Percentiles rank a stretch among this genome's conserved stretches.
phyloP scores from a whole-genome alignment of 495 filamentous ascomycete species.

The Lindgomyces ingoldianus region DNA sequence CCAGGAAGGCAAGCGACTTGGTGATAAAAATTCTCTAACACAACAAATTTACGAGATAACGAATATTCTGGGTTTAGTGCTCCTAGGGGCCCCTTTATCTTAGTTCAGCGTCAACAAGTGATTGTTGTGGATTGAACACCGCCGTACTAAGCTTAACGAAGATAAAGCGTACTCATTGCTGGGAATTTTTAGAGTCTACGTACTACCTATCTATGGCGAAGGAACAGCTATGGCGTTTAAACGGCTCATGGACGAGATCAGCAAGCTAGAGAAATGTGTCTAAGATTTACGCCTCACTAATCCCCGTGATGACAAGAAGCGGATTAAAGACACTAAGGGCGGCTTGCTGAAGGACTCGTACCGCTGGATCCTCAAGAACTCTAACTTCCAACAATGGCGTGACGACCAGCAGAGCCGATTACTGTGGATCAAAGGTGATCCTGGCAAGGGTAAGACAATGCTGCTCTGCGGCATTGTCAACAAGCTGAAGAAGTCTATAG shows the following conservation, averaged over 20 bases:
- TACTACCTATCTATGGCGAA: constrained; percentile 28
- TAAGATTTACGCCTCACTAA: too few species aligned
- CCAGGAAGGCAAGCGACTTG: constrained; percentile 9
- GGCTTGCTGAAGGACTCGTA: too few species aligned
- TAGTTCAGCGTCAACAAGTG: neutral
- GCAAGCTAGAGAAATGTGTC: too few species aligned
- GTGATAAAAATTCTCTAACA: constrained; percentile 18
- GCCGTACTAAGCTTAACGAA: constrained; percentile 7
- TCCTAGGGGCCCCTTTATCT: neutral
- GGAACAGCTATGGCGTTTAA: constrained; percentile 8
- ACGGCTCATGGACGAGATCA: constrained; percentile 17
- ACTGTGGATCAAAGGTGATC: too few species aligned
- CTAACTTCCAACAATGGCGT: too few species aligned
- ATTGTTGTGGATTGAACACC: neutral
- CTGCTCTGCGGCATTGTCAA: too few species aligned
- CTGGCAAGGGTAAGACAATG: too few species aligned
- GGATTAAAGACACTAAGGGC: too few species aligned
- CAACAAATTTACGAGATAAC: constrained; percentile 12
- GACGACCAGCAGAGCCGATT: too few species aligned
- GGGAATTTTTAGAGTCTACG: constrained; percentile 28
- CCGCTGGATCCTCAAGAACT: too few species aligned
- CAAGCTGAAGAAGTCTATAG: too few species aligned
- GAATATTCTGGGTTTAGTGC: neutral
- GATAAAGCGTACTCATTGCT: constrained; percentile 34
- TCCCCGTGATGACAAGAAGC: too few species aligned